Base-by-base conservation (phyloP, 768 basidiomycete species). In the Hysterangium stoloniferum region DNA sequence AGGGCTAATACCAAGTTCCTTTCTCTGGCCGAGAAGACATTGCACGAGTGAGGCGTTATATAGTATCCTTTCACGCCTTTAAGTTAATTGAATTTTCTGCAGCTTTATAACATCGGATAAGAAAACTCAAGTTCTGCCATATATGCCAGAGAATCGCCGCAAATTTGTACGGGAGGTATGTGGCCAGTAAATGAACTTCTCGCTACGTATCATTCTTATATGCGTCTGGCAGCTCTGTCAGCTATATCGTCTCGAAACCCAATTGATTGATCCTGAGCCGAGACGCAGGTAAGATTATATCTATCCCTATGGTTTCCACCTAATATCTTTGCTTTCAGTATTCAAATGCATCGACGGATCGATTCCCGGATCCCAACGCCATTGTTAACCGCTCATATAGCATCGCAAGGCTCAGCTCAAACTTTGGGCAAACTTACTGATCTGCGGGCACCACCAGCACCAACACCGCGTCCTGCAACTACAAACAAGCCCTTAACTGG, bases 201-300 rank as follows among this genome's bases (percentile, higher is more conserved):
- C 6, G n/a, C 17, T 15, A 25, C 19, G 37, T 38, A 20, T 24
- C 56, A 31, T 48, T 13, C 45, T 41, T 27, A 41, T 38, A 41
- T 47, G 43, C 42, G 27, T 35, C 43, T 48, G 22, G 24, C 24
- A 40, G 41, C 55, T 48, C 43, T 56, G 22, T 56, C 90, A 1
- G 69, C 75, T 84, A 4, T 98, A 95, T 62, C 75, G 89, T 17
- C 79, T 97, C 62, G 85, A 89, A 54, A 80, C 84, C 0, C 79
- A 86, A 57, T 80, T 92, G 71, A 79, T 99, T 17, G 95, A 97
- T 62, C 86, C 86, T 58, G 95, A 96, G 58, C 95, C 95, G 0
- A 76, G 86, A 60, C 73, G 89, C 42, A 81, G 75, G 77, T 78
- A 17, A 19, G 65, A 63, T 15, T 9, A 25, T 7, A 36, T 35